These are phyloP conservation scores for Vigna trinervia DNA, from an alignment of 306 rosid genomes.

Conservation along the genomic window DNA sequence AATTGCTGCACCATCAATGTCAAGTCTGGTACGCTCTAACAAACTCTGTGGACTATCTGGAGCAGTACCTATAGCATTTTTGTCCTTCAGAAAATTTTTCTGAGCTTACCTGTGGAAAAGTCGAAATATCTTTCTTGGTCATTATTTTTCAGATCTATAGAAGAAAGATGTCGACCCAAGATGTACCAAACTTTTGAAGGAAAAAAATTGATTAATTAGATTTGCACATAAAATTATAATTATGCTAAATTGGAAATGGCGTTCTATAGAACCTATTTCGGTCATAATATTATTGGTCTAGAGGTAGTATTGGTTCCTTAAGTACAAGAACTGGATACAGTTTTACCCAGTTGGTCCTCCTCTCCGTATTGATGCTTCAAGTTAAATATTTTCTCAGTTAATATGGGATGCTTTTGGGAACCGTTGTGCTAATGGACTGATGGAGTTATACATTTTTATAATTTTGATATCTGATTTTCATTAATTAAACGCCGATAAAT, in stretches of 20 bases:
- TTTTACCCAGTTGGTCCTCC: conserved; percentile 8
- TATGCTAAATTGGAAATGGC: not conserved
- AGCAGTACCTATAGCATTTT: not conserved
- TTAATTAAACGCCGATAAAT: conserved; percentile 1
- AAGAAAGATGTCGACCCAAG: conserved; percentile 11
- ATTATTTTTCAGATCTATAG: not conserved
- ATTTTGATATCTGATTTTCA: not conserved
- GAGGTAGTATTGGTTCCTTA: conserved; percentile 13
- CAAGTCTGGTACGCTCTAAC: conserved; percentile 33
- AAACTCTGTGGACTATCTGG: conserved; percentile 21
- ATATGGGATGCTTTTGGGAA: not conserved
- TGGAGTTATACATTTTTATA: conserved; percentile 6
- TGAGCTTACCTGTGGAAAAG: conserved; percentile 27
- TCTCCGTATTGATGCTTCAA: conserved; percentile 2
- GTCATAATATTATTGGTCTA: conserved; percentile 11
- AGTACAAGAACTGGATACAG: conserved; percentile 23
- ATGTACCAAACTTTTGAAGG: conserved; percentile 17
- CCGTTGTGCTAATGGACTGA: not conserved
- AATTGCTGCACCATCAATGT: conserved; percentile 42
- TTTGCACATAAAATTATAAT: not conserved
- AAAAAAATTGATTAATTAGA: not conserved
- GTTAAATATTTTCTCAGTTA: conserved; percentile 4
- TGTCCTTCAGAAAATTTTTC: conserved; percentile 6
- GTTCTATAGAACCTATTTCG: conserved; percentile 18
- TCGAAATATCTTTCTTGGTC: conserved; percentile 21